Conservation (phyloP, 164 flowering plant genomes). For the Vitis rupestris region DNA sequence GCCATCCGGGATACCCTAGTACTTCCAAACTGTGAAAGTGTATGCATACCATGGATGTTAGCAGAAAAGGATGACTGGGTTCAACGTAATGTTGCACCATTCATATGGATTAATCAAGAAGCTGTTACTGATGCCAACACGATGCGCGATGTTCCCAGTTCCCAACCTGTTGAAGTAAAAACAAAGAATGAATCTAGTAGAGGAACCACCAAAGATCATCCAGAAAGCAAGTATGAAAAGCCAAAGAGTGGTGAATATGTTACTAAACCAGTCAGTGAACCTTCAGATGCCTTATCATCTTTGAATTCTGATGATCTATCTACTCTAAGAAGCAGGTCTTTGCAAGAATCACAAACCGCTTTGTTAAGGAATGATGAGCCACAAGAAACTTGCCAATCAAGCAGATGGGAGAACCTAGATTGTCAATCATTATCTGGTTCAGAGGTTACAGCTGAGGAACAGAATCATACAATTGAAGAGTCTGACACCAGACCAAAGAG, state of each 20-base stretch:
- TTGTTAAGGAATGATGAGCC: constrained; percentile 29
- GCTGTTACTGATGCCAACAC: constrained; percentile 23
- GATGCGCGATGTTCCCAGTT: constrained; percentile 19
- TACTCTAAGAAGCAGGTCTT: constrained; percentile 17
- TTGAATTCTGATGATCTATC: constrained; percentile 23
- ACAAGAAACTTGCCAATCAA: constrained; percentile 18
- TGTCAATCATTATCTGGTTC: constrained; percentile 25
- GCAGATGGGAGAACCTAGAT: constrained; percentile 23
- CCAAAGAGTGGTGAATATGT: constrained; percentile 18
- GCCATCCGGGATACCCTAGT: constrained; percentile 82
- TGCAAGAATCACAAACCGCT: constrained; percentile 46
- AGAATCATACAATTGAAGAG: constrained; percentile 25
- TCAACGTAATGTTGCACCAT: constrained; percentile 71
- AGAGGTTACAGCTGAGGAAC: constrained; percentile 21
- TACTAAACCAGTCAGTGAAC: constrained; percentile 16
- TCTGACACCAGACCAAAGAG: constrained; percentile 57
- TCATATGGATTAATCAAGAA: constrained; percentile 69
- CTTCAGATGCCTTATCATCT: constrained; percentile 11
- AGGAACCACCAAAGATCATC: constrained; percentile 16
- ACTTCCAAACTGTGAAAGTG: constrained; percentile 82
- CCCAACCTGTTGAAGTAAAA: constrained; percentile 31
- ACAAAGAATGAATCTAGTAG: constrained; percentile 16
- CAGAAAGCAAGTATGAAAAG: constrained; percentile 28
- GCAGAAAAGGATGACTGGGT: constrained; percentile 96
- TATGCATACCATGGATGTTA: constrained; percentile 86